Evolutionary conservation across 73 alveolate species (phyloP).

Genomic region (Stentor roeselii): DNA sequence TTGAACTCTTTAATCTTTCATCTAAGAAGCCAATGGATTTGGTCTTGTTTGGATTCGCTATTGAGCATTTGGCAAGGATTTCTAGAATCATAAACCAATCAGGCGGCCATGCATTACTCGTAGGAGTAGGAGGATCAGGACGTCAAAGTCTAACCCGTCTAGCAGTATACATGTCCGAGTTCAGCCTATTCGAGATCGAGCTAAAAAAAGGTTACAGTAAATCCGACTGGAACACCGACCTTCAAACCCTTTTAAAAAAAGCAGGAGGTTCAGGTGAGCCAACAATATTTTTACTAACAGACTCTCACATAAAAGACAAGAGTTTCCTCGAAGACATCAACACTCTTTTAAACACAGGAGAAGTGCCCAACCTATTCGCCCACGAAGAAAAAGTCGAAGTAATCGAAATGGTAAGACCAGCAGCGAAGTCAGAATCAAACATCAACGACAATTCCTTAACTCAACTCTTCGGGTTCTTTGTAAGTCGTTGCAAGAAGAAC

Average conservation of each 20-base stretch:
- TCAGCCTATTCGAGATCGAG: constrained; percentile 91
- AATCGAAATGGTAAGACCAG: constrained; percentile 91
- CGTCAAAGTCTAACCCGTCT: constrained; percentile 94
- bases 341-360: constrained; percentile 95
- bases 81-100: constrained; percentile 94
- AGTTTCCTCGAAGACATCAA: constrained; percentile 96
- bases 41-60: constrained; percentile 96
- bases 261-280: constrained; percentile 83
- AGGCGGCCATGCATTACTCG: constrained; percentile 97
- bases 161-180: constrained; percentile 95
- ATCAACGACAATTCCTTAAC: constrained; percentile 94
- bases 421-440: constrained; percentile 89
- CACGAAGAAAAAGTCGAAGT: constrained; percentile 96
- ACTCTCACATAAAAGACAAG: constrained; percentile 94
- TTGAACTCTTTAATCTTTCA: constrained; percentile 68
- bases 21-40: constrained; percentile 92
- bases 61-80: constrained; percentile 97
- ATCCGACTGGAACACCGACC: constrained; percentile 96
- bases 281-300: constrained; percentile 91
- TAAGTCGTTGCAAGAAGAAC: constrained; percentile 86
- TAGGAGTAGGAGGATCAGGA: constrained; percentile 99
- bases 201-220: constrained; percentile 94
- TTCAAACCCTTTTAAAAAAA: constrained; percentile 86
- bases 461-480: constrained; percentile 84
- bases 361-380: constrained; percentile 91